Evolutionary conservation across 2,329 filamentous ascomycete genomes (phyloP), one percentile per base, ranked within the genome.

Genomic region (Trichophyton rubrum): DNA sequence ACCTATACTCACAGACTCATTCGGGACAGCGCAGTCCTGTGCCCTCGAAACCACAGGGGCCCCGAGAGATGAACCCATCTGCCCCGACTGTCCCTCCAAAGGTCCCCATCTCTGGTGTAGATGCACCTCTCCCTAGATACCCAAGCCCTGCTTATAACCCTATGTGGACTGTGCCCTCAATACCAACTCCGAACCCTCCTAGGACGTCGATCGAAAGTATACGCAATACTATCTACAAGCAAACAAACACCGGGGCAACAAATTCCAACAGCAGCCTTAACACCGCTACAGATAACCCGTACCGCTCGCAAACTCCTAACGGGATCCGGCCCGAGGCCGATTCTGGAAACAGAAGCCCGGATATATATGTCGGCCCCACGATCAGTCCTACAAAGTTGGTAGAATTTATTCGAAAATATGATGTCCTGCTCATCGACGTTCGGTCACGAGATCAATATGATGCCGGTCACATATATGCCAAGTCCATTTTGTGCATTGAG

Each of bases 401-500:
- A 62, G 81, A 85, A 55, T 87, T 87, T 60, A 82, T 95, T 71
- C 78, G 68, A 66, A 80, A 69, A 62, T 90, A 75, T 74, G 85
- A 74, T 63, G 79, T 96, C 24, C 76, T 99, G 11, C 72, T 97
- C 24, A 90, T 99, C 65, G 93, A 99, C 72, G 84, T 96, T 47
- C 85, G 93, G 43, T 78, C 82, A 60, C 85, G 93, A 27, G 83
- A 88, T 59, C 83, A 88, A 7, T 99, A 89, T 69, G 90, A 97
- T 66, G 81, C 86, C 56, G 93, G 93, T 0, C 93, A 99, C 70
- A 90, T 99, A 64, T 87, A 88, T 77, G 85, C 88, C 4, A 85
- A 85, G 60, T 86, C 84, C 4, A 88, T 90, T 43, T 89, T 99
- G 51, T 99, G 93, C 72, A 83, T 99, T 62, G 93, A 99, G 68